Percentiles rank a stretch among this genome's conserved stretches.
phyloP scores from a whole-genome alignment of 768 basidiomycete species.

The Auricularia cornea region DNA sequence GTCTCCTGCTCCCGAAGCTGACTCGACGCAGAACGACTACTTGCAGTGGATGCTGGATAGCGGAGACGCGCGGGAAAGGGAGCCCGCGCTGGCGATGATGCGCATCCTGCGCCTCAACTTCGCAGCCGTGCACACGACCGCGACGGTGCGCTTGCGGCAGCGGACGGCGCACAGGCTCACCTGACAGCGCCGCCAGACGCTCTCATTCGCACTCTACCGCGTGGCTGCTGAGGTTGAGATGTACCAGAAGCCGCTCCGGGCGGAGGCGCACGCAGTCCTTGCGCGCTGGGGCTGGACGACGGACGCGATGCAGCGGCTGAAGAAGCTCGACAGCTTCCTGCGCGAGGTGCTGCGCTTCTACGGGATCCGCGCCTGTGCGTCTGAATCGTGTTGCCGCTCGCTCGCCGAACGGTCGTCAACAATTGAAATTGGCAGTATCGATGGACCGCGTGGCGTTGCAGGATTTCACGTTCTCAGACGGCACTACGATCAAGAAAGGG shows the following conservation, averaged over 20 bases:
- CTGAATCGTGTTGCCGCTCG: not conserved
- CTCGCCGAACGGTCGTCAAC: not conserved
- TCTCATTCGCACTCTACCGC: conserved; percentile 15
- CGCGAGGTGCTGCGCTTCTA: conserved; percentile 31
- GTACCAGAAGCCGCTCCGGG: conserved; percentile 27
- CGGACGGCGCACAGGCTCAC: too few relatives aligned
- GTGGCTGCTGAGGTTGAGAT: conserved; percentile 27
- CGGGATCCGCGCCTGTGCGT: conserved; percentile 21
- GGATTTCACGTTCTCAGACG: conserved; percentile 28
- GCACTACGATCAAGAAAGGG: conserved; percentile 20
- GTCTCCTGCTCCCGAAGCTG: not conserved
- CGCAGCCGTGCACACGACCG: too few relatives aligned
- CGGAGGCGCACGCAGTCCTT: conserved; percentile 35
- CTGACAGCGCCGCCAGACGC: too few relatives aligned
- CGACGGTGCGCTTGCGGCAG: too few relatives aligned
- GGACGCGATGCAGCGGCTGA: conserved; percentile 28
- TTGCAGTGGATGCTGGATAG: conserved; percentile 38
- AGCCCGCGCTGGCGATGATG: conserved; percentile 22
- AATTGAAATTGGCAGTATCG: not conserved
- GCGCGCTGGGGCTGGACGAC: conserved; percentile 31
- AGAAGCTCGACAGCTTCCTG: conserved; percentile 38
- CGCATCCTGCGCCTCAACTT: conserved; percentile 32
- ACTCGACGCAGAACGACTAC: conserved; percentile 31
- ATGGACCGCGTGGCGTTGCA: conserved; percentile 22
- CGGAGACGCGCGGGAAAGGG: conserved; percentile 24